Evolutionary conservation across 345 rosid genomes (phyloP).

Genomic region (Geranium rotundifolium): DNA sequence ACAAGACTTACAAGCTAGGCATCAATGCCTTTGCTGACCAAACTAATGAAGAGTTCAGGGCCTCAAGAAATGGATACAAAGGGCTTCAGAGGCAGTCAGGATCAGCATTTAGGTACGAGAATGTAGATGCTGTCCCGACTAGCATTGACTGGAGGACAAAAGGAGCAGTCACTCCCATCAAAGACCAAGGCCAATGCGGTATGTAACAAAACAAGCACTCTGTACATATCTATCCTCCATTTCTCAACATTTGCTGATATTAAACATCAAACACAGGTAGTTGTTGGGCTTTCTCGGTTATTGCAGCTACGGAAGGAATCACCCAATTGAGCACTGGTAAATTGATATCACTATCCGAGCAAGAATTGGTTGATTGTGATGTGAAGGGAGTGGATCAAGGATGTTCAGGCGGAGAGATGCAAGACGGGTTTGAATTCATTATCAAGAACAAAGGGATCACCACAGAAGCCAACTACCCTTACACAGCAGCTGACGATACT

Average conservation of each 20-base stretch:
- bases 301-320: constrained; percentile 17
- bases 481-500: constrained; percentile 8
- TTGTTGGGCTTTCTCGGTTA: constrained; percentile 23
- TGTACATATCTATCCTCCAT: not conserved
- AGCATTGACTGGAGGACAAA: too few relatives aligned
- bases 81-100: not conserved
- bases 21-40: constrained; percentile 31
- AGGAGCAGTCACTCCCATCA: constrained; percentile 26
- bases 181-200: constrained; percentile 39
- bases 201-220: not conserved
- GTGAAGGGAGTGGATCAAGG: constrained; percentile 6
- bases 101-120: constrained; percentile 7
- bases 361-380: constrained; percentile 20
- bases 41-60: constrained; percentile 3
- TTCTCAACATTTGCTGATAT: too few relatives aligned
- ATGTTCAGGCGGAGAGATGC: constrained; percentile 25
- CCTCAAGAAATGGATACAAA: constrained; percentile 24
- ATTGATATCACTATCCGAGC: constrained; percentile 15
- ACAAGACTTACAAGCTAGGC: constrained; percentile 26
- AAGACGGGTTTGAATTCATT: constrained; percentile 21
- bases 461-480: constrained; percentile 6
- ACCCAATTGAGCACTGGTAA: constrained; percentile 4
- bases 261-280: constrained; percentile 6
- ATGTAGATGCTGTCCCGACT: constrained; percentile 11
- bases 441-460: constrained; percentile 14